Conservation (phyloP, 805 yeast species). For the Scheffersomyces lignosus region DNA sequence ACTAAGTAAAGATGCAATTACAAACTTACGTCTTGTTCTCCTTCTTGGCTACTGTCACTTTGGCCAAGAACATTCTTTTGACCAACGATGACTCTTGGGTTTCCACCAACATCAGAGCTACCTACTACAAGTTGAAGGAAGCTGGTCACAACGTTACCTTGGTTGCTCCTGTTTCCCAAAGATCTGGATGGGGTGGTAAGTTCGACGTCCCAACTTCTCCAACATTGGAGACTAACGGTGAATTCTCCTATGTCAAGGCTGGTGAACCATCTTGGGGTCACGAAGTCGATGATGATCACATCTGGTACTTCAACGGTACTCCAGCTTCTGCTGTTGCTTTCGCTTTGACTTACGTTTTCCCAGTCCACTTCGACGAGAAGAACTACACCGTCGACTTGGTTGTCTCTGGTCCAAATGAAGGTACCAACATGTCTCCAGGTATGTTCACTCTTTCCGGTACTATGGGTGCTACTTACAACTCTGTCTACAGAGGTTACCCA, state of each 20-base stretch:
- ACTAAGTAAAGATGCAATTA: constrained; percentile 12
- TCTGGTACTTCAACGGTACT: constrained; percentile 57
- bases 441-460: constrained; percentile 49
- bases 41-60: constrained; percentile 11
- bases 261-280: constrained; percentile 61
- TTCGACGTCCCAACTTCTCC: constrained; percentile 42
- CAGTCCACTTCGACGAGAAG: constrained; percentile 33
- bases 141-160: constrained; percentile 52
- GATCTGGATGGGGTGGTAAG: constrained; percentile 58
- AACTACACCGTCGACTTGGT: constrained; percentile 48
- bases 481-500: constrained; percentile 49
- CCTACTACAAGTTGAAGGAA: constrained; percentile 24
- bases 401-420: constrained; percentile 56
- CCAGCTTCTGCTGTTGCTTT: constrained; percentile 54
- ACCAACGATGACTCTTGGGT: constrained; percentile 22
- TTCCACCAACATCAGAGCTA: constrained; percentile 22
- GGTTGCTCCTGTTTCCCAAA: constrained; percentile 53
- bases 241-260: constrained; percentile 44
- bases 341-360: constrained; percentile 48
- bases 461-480: constrained; percentile 49
- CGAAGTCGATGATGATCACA: constrained; percentile 29
- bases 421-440: constrained; percentile 46
- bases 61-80: constrained; percentile 18
- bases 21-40: constrained; percentile 3
- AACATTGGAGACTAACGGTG: constrained; percentile 45